These are phyloP conservation scores for Penicillium lagena DNA, from an alignment of 495 filamentous ascomycete genomes.

Conservation along the genomic window DNA sequence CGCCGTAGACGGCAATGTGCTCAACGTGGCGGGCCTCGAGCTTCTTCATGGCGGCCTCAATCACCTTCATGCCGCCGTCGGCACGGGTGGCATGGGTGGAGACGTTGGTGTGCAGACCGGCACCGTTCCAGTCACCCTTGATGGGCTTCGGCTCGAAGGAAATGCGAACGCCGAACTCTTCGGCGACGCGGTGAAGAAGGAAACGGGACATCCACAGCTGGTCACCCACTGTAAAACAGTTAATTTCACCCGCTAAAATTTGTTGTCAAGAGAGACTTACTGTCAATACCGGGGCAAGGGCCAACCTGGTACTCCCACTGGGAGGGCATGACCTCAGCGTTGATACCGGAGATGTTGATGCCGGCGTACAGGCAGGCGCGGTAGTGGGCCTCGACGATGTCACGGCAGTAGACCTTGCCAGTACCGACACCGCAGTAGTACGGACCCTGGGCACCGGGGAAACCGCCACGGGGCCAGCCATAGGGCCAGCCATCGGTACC, in stretches of 20 bases:
- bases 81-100: slow-evolving; percentile 79
- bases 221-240: slow-evolving; percentile 66
- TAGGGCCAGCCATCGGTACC: slow-evolving; percentile 79
- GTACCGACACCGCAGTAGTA: slow-evolving; percentile 99
- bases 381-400: slow-evolving; percentile 98
- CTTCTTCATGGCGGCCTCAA: slow-evolving; percentile 81
- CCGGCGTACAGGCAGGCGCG: slow-evolving; percentile 90
- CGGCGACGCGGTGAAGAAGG: slow-evolving; percentile 91
- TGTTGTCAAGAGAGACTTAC: slow-evolving; percentile 33
- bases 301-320: slow-evolving; percentile 99
- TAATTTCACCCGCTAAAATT: background rate
- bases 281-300: slow-evolving; percentile 83
- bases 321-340: slow-evolving; percentile 97
- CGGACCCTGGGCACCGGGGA: slow-evolving; percentile 92
- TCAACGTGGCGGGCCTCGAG: slow-evolving; percentile 83
- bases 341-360: slow-evolving; percentile 95
- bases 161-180: slow-evolving; percentile 95
- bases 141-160: slow-evolving; percentile 98
- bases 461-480: slow-evolving; percentile 94
- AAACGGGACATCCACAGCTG: slow-evolving; percentile 97
- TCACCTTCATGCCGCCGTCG: slow-evolving; percentile 91
- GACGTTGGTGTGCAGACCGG: slow-evolving; percentile 96
- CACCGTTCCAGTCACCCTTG: slow-evolving; percentile 98
- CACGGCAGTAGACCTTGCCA: slow-evolving; percentile 95
- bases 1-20: slow-evolving; percentile 96